These are phyloP conservation scores for Asclepias syriaca DNA, from an alignment of 257 asterid species.

Conservation along the genomic window DNA sequence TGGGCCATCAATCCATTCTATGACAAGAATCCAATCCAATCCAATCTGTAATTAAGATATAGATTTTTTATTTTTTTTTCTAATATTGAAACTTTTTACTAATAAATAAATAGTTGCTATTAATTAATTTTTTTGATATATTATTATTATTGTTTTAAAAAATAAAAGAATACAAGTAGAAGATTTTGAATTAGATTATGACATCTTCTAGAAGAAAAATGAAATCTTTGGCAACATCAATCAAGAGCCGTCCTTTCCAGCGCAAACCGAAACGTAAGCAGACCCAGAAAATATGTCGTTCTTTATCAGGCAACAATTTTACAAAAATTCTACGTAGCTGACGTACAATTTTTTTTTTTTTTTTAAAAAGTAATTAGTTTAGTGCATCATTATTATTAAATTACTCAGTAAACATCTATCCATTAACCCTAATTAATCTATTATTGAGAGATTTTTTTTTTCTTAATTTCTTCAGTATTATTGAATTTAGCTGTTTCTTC, in stretches of 20 bases:
- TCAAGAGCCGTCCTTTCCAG: background rate
- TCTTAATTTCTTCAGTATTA: slow-evolving; percentile 2
- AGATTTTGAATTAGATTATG: too few relatives aligned
- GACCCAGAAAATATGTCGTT: background rate
- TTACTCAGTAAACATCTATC: background rate
- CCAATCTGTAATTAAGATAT: too few relatives aligned
- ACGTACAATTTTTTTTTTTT: background rate
- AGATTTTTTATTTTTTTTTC: too few relatives aligned
- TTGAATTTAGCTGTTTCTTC: background rate
- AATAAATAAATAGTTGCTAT: too few relatives aligned
- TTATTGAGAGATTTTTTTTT: background rate
- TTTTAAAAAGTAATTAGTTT: background rate
- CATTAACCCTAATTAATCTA: background rate
- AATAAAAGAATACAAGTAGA: too few relatives aligned
- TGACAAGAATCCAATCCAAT: too few relatives aligned
- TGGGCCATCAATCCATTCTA: too few relatives aligned
- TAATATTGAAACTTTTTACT: too few relatives aligned
- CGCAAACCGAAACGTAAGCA: background rate
- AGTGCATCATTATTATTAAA: background rate
- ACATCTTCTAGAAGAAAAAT: background rate
- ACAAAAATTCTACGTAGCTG: background rate
- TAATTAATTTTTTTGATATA: too few relatives aligned
- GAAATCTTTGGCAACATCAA: background rate
- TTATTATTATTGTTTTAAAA: too few relatives aligned
- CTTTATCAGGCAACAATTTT: background rate